Base-by-base conservation (phyloP, 1,284 basidiomycete genomes). In the Sutorius eximius region DNA sequence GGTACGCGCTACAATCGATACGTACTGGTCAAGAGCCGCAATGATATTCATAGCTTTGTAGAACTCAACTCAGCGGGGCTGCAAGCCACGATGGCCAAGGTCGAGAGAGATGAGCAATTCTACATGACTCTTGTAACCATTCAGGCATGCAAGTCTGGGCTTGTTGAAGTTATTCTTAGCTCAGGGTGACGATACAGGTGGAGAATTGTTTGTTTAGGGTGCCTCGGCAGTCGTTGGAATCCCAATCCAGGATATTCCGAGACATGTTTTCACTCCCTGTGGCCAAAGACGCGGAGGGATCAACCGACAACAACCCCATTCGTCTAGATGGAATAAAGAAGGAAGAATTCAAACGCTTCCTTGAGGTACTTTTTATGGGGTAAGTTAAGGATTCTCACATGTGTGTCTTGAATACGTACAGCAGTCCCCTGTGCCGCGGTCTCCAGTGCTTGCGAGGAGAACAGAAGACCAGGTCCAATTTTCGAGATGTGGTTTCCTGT, bases 181-280 rank as follows among this genome's bases (percentile, higher is more conserved):
- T 57, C 11, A 54, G 5, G 20, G 11, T 12, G 30, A 36, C 16
- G 4, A 45, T 15, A n/a, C 2, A 65, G 66, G 65, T 70, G 7
- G 60, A 63, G 42, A 29, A 65, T 27, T 20, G 40, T 43, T 46
- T 68, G 27, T 69, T 61, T 51, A 69, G 51, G 34, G 48, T 66
- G 5, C 67, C 65, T 12, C 57, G 50, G 22, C 51, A 58, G 22
- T n/a, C 46, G 1, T 27, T 68, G 16, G 57, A 60, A 33, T 54
- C 54, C 5, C 57, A 53, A 30, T 65, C 63, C 22, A 53, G 33
- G 11, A 16, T 66, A 47, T 68, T 69, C 34, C 61, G 57, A 24
- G 60, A 68, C 36, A 56, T 71, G 54, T 62, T 68, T 46, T 53
- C 54, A 20, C 50, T 71, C 15, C 65, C 61, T 34, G 40, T 33